Percentiles rank a stretch among this genome's conserved stretches.
phyloP scores from a whole-genome alignment of 352 stramenopile genomes.

The Globisporangium splendens region DNA sequence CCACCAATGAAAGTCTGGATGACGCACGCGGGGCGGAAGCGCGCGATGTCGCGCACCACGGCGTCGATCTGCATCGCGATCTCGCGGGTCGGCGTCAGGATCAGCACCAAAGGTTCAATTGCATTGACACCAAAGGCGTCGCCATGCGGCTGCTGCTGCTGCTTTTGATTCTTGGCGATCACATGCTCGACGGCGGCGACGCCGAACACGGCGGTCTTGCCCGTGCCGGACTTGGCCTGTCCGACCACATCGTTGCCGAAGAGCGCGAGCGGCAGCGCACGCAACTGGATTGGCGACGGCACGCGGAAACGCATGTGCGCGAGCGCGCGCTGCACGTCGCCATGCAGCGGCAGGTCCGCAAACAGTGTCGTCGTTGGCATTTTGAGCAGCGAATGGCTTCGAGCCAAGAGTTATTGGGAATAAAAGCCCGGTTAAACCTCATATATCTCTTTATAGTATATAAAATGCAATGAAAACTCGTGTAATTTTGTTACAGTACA shows the following conservation, averaged over 20 bases:
- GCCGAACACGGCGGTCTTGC: conserved; percentile 80
- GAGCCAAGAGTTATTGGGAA: no score
- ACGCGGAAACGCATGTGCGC: conserved; percentile 44
- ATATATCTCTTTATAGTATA: no score
- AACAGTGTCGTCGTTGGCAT: conserved; percentile 35
- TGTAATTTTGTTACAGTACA: no score
- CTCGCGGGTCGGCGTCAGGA: conserved; percentile 77
- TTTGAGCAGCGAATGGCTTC: neutral
- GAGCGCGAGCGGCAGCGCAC: conserved; percentile 62
- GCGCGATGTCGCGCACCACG: conserved; percentile 52
- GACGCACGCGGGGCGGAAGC: conserved; percentile 29
- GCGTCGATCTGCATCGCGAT: conserved; percentile 74
- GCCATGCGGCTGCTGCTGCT: conserved; percentile 2
- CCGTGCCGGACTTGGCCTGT: conserved; percentile 80
- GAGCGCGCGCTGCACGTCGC: conserved; percentile 46
- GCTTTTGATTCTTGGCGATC: conserved; percentile 25
- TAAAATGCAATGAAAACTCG: no score
- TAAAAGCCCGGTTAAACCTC: no score
- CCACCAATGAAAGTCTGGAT: conserved; percentile 62
- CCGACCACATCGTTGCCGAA: conserved; percentile 80
- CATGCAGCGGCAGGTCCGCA: conserved; percentile 54
- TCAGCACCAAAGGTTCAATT: conserved; percentile 37
- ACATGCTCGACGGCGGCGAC: conserved; percentile 60
- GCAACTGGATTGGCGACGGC: conserved; percentile 70
- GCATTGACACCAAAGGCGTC: neutral